These are phyloP conservation scores for Aurantiochytrium sp. DNA, from an alignment of 108 stramenopile genomes.

Conservation along the genomic window DNA sequence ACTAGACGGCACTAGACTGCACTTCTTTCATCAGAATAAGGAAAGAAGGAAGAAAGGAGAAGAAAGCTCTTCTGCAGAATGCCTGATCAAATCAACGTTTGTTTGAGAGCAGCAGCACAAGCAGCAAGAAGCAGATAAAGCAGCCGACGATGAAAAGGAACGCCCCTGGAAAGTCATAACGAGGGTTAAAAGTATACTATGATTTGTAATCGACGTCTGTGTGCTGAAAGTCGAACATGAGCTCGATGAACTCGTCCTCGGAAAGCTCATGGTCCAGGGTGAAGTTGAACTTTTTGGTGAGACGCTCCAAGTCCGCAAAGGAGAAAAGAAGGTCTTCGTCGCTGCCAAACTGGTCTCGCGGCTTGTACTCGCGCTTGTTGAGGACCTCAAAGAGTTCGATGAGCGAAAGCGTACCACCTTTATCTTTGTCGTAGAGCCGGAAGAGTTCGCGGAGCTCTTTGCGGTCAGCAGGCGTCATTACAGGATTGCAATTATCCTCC, in stretches of 20 bases:
- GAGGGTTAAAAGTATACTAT: neutral
- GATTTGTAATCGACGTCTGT: neutral
- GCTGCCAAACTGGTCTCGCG: neutral
- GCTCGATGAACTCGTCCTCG: slow-evolving; percentile 7
- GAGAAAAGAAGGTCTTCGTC: neutral
- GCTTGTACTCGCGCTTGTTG: neutral
- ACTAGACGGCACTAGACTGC: too few species aligned
- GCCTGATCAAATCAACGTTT: too few species aligned
- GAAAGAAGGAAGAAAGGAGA: too few species aligned
- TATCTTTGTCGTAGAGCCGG: neutral
- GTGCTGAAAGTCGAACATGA: neutral
- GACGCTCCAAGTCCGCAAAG: neutral
- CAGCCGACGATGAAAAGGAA: neutral
- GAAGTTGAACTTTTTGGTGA: neutral
- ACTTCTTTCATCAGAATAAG: too few species aligned
- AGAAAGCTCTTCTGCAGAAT: too few species aligned
- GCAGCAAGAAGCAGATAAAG: neutral
- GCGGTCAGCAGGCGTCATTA: neutral
- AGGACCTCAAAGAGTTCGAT: neutral
- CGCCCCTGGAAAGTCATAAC: neutral
- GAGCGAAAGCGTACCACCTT: neutral
- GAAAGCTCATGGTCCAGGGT: neutral
- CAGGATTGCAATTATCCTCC: neutral
- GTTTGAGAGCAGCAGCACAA: too few species aligned
- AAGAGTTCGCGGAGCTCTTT: neutral